A percentile compares a stretch with the other conserved stretches of the same genome.
Evolutionary conservation across 345 rosid species (phyloP).

Genomic region (Nasturtium officinale): DNA sequence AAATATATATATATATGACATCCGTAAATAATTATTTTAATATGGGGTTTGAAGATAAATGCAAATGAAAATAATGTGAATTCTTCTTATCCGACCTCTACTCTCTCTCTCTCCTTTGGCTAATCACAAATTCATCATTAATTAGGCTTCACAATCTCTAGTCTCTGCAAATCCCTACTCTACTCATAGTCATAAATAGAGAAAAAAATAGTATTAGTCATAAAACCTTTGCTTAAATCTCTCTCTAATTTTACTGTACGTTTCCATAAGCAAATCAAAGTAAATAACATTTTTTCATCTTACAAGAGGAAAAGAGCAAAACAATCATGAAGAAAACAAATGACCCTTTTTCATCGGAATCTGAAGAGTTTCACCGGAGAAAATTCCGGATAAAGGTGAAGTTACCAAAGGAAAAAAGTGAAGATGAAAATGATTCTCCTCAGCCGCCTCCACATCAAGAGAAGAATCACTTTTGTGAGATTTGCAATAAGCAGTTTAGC

Average conservation of each 20-base stretch:
- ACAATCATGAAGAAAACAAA: conserved; percentile 29
- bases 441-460: conserved; percentile 11
- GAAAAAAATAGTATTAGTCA: conserved; percentile 42
- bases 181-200: conserved; percentile 32
- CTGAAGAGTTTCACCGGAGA: conserved; percentile 15
- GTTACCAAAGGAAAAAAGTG: not conserved
- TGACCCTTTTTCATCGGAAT: conserved; percentile 6
- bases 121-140: conserved; percentile 31
- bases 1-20: not conserved
- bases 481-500: conserved; percentile 44
- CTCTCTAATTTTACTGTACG: conserved; percentile 33
- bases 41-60: conserved; percentile 14
- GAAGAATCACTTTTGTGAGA: conserved; percentile 38
- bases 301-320: not conserved
- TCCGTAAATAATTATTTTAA: not conserved
- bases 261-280: conserved; percentile 25
- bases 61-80: conserved; percentile 18
- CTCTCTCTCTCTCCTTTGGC: conserved; percentile 3
- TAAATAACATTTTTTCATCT: not conserved
- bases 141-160: conserved; percentile 23
- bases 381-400: not conserved
- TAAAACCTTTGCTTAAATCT: conserved; percentile 28
- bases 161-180: conserved; percentile 41
- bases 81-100: not conserved
- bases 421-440: conserved; percentile 9